Evolutionary conservation across 257 asterid genomes (phyloP).

Genomic region (Solanum neorickii): DNA sequence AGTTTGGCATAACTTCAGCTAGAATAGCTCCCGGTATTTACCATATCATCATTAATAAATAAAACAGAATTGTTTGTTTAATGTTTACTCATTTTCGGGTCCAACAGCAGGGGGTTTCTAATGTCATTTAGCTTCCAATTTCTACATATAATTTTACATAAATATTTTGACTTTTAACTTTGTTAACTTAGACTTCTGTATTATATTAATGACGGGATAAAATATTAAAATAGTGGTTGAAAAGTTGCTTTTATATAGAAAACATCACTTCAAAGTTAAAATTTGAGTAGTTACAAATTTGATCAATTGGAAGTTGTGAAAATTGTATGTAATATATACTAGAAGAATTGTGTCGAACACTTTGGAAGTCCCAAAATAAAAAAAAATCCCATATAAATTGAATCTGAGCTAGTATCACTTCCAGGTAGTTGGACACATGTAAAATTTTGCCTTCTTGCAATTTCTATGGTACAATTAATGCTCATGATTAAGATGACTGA

Average conservation of each 20-base stretch:
- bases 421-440: background rate
- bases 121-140: background rate
- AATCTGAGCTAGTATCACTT: background rate
- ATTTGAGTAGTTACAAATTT: background rate
- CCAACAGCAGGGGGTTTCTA: background rate
- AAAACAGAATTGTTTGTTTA: background rate
- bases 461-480: background rate
- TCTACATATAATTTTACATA: background rate
- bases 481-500: background rate
- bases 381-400: background rate
- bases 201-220: background rate
- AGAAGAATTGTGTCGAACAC: background rate
- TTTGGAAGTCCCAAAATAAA: background rate
- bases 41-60: background rate
- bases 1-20: background rate
- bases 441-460: background rate
- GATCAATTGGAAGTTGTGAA: background rate
- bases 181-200: background rate
- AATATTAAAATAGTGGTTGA: background rate
- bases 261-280: background rate
- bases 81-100: background rate
- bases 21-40: background rate
- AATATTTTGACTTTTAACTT: background rate
- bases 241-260: background rate
- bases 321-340: background rate